A percentile compares a stretch with the other conserved stretches of the same genome.
Evolutionary conservation across 768 basidiomycete genomes (phyloP).

Genomic region (Solioccasus polychromus): DNA sequence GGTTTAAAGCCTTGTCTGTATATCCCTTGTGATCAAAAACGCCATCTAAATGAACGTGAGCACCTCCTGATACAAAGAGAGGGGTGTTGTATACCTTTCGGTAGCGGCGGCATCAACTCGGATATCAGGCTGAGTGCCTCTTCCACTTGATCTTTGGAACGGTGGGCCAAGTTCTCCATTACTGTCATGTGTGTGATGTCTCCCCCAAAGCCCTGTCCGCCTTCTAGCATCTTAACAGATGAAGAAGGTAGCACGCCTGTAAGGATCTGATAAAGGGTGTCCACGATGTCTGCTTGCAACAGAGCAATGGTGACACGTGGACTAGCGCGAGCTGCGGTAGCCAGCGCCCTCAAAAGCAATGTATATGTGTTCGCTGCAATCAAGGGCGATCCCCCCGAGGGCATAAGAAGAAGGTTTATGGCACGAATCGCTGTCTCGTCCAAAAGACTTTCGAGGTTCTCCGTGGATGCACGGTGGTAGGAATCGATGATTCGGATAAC

Average conservation of each 20-base stretch:
- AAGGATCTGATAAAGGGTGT: conserved; percentile 90
- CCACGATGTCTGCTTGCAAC: conserved; percentile 89
- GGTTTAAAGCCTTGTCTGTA: conserved; percentile 78
- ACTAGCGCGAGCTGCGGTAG: conserved; percentile 84
- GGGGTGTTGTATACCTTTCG: conserved; percentile 67
- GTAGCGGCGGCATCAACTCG: conserved; percentile 89
- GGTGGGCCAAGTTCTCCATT: conserved; percentile 94
- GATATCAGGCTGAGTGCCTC: conserved; percentile 87
- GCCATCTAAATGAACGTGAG: conserved; percentile 57
- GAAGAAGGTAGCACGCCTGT: conserved; percentile 88
- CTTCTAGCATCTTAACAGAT: conserved; percentile 49
- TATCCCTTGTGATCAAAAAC: conserved; percentile 92
- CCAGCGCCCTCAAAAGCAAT: conserved; percentile 78
- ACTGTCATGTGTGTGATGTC: conserved; percentile 96
- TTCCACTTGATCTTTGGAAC: conserved; percentile 96
- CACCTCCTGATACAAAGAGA: background rate
- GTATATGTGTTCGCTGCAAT: conserved; percentile 89
- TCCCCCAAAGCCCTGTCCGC: conserved; percentile 75
- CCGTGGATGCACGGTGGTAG: conserved; percentile 80
- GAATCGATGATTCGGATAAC: conserved; percentile 94
- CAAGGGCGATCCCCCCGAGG: conserved; percentile 82
- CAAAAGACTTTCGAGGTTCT: conserved; percentile 84
- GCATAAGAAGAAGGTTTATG: conserved; percentile 80
- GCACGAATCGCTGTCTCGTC: conserved; percentile 77
- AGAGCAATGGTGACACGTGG: conserved; percentile 83